Conservation (phyloP, 352 stramenopile species). For the Pythium sukuiense region DNA sequence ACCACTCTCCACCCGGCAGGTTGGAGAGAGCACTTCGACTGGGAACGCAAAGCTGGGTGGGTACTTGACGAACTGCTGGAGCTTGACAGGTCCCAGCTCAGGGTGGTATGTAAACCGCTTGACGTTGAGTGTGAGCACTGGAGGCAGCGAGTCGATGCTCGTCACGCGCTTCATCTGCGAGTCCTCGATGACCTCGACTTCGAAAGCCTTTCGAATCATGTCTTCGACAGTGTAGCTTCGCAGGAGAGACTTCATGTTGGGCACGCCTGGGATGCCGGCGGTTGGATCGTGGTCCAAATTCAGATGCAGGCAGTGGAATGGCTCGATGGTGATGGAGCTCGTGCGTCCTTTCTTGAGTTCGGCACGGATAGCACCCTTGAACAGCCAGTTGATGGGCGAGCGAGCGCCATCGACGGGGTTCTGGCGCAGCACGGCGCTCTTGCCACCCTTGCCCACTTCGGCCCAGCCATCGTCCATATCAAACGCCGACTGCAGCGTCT, state of each 20-base stretch:
- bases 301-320: slow-evolving; percentile 85
- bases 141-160: slow-evolving; percentile 69
- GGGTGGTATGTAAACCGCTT: slow-evolving; percentile 88
- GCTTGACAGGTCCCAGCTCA: slow-evolving; percentile 71
- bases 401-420: slow-evolving; percentile 61
- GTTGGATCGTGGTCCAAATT: slow-evolving; percentile 64
- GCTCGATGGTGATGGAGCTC: slow-evolving; percentile 82
- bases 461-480: slow-evolving; percentile 72
- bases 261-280: slow-evolving; percentile 20
- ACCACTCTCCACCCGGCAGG: slow-evolving; percentile 57
- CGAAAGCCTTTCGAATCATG: slow-evolving; percentile 78
- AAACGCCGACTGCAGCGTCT: slow-evolving; percentile 19
- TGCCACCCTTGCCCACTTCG: slow-evolving; percentile 77
- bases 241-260: slow-evolving; percentile 36
- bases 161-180: slow-evolving; percentile 72
- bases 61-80: slow-evolving; percentile 86
- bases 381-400: slow-evolving; percentile 85
- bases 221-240: slow-evolving; percentile 65
- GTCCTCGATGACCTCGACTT: slow-evolving; percentile 72
- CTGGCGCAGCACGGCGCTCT: slow-evolving; percentile 72
- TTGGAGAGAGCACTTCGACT: slow-evolving; percentile 58
- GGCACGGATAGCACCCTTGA: slow-evolving; percentile 77
- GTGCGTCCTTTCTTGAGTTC: slow-evolving; percentile 74
- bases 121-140: slow-evolving; percentile 80
- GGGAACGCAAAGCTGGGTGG: slow-evolving; percentile 71